Evolutionary conservation across 495 filamentous ascomycete genomes (phyloP), one percentile per base, ranked within the genome.

Genomic region (Aspergillus incahuasiensis): DNA sequence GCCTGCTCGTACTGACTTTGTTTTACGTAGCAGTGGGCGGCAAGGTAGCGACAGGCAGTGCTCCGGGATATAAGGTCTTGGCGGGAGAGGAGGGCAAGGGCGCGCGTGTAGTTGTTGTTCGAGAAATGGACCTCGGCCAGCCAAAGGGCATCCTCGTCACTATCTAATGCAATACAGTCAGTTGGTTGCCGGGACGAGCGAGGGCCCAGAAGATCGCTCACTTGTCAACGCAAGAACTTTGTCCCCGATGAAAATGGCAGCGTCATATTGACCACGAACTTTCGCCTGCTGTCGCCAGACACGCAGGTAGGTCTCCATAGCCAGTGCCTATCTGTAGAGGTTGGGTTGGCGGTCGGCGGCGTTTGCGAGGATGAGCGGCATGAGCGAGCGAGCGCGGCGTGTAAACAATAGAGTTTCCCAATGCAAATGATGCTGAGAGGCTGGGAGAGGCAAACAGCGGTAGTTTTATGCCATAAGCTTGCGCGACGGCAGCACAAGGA

Each of bases 211-310:
- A 22, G 39, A 50, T 28, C 3, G 46, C 81, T 57, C 73, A 97
- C 94, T 87, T 32, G 92, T 97, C 63, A 97, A 79, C 48, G 92
- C 92, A 35, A 97, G 79, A 57, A 97, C 79, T 79, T 99, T 97
- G 77, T 99, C 94, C 20, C 89, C 92, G 61, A 97, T 90, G 65
- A 91, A 97, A 64, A 97, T 91, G 48, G 95, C 95, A 9, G 94
- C 85, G 45, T 97, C 92, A 70, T 95, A 89, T 64, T 99, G 92
- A 52, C 94, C 87, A 67, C 94, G 95, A 68, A 92, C 89, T 57
- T 92, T 71, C 55, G 91, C 90, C 76, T 97, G 90, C 72, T 95
- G 88, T 56, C 91, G 81, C 94, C 94, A 99, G 60, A 86, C 86
- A 56, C 90, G 85, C 48, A 99, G 81, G 62, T 91, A 96, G 52